A percentile compares a stretch with the other conserved stretches of the same genome.
Conservation (phyloP, 306 rosid species). For the Arachis hypogaea region DNA sequence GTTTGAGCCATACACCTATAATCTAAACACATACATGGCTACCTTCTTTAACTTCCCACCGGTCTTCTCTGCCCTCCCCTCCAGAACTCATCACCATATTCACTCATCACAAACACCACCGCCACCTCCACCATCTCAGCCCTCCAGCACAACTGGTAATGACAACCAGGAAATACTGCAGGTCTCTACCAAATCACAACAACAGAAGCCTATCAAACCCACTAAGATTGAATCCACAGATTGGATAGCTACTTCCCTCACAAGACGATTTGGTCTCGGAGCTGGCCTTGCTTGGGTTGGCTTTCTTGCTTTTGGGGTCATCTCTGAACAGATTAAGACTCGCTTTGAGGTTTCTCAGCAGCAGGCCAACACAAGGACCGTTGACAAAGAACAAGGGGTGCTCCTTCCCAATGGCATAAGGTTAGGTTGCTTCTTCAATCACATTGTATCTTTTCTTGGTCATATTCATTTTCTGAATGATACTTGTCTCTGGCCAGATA, state of each 20-base stretch:
- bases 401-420: constrained; percentile 85
- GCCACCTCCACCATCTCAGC: constrained; percentile 52
- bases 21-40: constrained; percentile 59
- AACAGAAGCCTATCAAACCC: constrained; percentile 49
- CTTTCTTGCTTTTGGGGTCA: constrained; percentile 78
- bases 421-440: constrained; percentile 39
- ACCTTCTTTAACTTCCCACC: constrained; percentile 71
- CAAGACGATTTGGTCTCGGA: constrained; percentile 87
- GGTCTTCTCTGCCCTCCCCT: constrained; percentile 60
- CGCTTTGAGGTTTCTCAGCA: constrained; percentile 90
- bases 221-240: constrained; percentile 75
- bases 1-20: constrained; percentile 34
- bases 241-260: constrained; percentile 84
- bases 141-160: constrained; percentile 47
- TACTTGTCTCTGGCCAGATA: constrained; percentile 38
- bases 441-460: too few relatives aligned
- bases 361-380: constrained; percentile 70
- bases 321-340: constrained; percentile 95
- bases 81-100: constrained; percentile 64
- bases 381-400: constrained; percentile 78
- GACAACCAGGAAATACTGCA: constrained; percentile 45
- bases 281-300: constrained; percentile 98
- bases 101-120: constrained; percentile 67
- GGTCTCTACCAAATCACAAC: constrained; percentile 44
- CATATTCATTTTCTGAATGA: constrained; percentile 3